Evolutionary conservation across 2,329 filamentous ascomycete species (phyloP), one percentile per base, ranked within the genome.

Genomic region (Apiospora saccharicola): DNA sequence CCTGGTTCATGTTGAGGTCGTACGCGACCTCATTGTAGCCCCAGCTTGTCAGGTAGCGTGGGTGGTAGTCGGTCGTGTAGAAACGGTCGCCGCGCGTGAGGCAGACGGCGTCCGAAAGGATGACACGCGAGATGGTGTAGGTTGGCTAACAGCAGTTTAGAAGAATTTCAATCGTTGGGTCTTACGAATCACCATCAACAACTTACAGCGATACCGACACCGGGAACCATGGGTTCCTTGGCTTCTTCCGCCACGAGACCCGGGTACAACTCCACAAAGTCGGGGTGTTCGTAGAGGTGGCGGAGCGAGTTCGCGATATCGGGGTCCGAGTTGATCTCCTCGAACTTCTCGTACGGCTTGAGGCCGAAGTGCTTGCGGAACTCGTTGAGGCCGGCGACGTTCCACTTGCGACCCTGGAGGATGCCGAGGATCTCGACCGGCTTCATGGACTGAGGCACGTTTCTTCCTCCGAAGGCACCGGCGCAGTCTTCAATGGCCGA

Each of bases 21-120:
- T 92, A 94, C 26, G 93, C 87, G 4, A 89, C 92, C 79, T 94
- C 92, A 71, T 90, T 90, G 83, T 90, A 96, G n/a, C 91, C 91
- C 90, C 90, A 93, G 78, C 91, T 92, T 3, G 91, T 93, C 69
- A 93, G 80, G 75, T 88, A 90, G 49, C 86, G 85, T 0, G 90
- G 79, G 3, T 88, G 86, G 75, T 87, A 91, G 78, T 92, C 90
- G 3, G 81, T 76, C 0, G 90, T 92, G 80, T 91, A 91, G 81
- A 91, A 91, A 16, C 91, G 84, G 75, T 93, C 91, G 14, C 89
- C 89, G 34, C 90, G 87, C 4, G 91, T 89, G 22, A 92, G 83
- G 6, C 88, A 85, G 4, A 91, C 89, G 0, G 90, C 89, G 76
- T 92, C 90, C 0, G 89, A 90, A 13, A 92, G 81, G 19, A 92